Evolutionary conservation across 345 rosid genomes (phyloP), one percentile per base, ranked within the genome.

Genomic region (Pugionium dolabratum): DNA sequence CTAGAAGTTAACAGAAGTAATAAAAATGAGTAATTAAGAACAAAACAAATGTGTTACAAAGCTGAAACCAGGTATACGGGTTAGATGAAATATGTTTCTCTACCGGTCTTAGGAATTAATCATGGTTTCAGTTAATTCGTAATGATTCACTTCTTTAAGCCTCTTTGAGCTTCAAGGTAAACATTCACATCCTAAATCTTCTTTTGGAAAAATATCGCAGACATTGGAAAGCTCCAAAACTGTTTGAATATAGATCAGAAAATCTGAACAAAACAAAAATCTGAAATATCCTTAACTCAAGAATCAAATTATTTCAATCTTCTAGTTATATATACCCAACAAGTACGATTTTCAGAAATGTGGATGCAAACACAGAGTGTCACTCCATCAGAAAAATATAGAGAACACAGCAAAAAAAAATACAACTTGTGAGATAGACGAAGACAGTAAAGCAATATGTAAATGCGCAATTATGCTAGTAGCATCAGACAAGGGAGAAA

Each of bases 41-140:
- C 28, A 58, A 10, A 66, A 52, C 40, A n/a, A 35, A 51, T 8
- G 2, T 28, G 18, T 28, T 52, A 33, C 29, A 44, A 10, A 66
- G 53, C 70, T 54, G 35, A 64, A 41, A 52, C 42, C 2, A 54
- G 10, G 46, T 26, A 18, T 43, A 6, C 9, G 28, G 27, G 7
- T n/a, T 11, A 40, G 25, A 30, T n/a, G 18, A 11, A 40, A 28
- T 18, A 64, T 51, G 43, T 25, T 33, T n/a, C 2, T 44, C 54
- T 55, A 11, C 42, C 9, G 5, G 34, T 27, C 25, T 4, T 10
- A 49, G 35, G 59, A 47, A 46, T 11, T 8, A 36, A 29, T 46
- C 25, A 46, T 7, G 39, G 71, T 66, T 55, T 66, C 46, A 29
- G 26, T 56, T 37, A 29, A 32, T 35, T 67, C 30, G 1, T 55